Conservation (phyloP, 2,329 filamentous ascomycete species). For the Myriosclerotinia scirpicola region DNA sequence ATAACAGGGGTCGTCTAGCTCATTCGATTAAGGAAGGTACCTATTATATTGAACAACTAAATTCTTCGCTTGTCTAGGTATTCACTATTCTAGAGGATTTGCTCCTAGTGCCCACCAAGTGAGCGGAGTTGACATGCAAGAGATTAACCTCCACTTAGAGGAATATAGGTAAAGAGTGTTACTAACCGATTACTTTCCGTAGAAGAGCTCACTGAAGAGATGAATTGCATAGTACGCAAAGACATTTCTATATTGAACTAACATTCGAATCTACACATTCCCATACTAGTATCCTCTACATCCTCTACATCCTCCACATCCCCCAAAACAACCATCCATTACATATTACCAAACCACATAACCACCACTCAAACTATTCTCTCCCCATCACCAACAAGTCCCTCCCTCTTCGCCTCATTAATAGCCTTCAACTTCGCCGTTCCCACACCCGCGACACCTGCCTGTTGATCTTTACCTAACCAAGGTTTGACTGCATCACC, state of each 20-base stretch:
- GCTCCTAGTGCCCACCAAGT: neutral
- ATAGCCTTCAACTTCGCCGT: conserved; percentile 79
- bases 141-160: neutral
- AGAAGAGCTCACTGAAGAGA: neutral
- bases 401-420: conserved; percentile 49
- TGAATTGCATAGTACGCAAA: no score
- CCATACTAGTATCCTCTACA: neutral
- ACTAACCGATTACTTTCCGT: neutral
- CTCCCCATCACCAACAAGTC: conserved; percentile 25
- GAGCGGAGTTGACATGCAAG: neutral
- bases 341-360: neutral
- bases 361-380: conserved; percentile 5
- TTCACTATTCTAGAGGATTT: no score
- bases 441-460: conserved; percentile 74
- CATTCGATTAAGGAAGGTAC: no score
- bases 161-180: neutral
- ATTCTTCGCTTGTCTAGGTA: no score
- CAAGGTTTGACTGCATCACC: conserved; percentile 94
- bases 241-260: neutral
- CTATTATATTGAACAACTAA: no score
- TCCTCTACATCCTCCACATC: neutral
- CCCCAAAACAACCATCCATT: neutral
- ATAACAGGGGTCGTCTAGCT: no score
- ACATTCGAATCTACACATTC: neutral
- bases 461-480: conserved; percentile 84